phyloP scores from a whole-genome alignment of 139 green algal genomes.

The Spirogloea muscicola region DNA sequence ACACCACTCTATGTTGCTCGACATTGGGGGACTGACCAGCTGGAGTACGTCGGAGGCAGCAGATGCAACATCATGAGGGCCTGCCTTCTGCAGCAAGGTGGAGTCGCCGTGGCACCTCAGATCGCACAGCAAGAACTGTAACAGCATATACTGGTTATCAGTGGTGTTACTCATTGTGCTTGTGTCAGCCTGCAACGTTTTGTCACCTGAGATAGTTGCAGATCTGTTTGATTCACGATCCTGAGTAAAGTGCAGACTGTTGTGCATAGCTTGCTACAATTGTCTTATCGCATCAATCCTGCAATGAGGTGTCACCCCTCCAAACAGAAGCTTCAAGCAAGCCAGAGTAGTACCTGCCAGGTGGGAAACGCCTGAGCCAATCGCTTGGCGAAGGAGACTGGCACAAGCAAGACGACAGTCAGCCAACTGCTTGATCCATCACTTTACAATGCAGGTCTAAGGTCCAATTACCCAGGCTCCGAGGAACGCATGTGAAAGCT shows the following conservation, averaged over 20 bases:
- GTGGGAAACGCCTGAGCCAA: slow-evolving; percentile 42
- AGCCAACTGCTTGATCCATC: too few species aligned
- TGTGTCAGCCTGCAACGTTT: too few species aligned
- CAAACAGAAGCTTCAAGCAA: not conserved
- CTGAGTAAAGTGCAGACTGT: too few species aligned
- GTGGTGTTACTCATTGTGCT: too few species aligned
- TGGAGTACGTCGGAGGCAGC: slow-evolving; percentile 62
- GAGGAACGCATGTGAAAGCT: too few species aligned
- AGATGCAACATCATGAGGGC: slow-evolving; percentile 2
- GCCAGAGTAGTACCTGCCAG: slow-evolving; percentile 21
- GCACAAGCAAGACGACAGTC: too few species aligned
- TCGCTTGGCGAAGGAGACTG: slow-evolving; percentile 46
- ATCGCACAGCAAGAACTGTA: slow-evolving; percentile 88
- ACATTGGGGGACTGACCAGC: slow-evolving; percentile 46
- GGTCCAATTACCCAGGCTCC: too few species aligned
- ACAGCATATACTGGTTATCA: not conserved
- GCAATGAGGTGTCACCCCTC: not conserved
- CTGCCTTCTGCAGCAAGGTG: slow-evolving; percentile 36
- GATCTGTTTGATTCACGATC: too few species aligned
- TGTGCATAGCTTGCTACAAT: too few species aligned
- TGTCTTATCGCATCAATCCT: too few species aligned
- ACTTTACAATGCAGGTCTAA: too few species aligned
- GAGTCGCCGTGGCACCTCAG: slow-evolving; percentile 87
- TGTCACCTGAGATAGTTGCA: too few species aligned
- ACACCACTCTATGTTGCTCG: not conserved